Percentiles rank a stretch among this genome's conserved stretches.
Conservation (phyloP, 2,329 filamentous ascomycete species). For the Colletotrichum magnum region DNA sequence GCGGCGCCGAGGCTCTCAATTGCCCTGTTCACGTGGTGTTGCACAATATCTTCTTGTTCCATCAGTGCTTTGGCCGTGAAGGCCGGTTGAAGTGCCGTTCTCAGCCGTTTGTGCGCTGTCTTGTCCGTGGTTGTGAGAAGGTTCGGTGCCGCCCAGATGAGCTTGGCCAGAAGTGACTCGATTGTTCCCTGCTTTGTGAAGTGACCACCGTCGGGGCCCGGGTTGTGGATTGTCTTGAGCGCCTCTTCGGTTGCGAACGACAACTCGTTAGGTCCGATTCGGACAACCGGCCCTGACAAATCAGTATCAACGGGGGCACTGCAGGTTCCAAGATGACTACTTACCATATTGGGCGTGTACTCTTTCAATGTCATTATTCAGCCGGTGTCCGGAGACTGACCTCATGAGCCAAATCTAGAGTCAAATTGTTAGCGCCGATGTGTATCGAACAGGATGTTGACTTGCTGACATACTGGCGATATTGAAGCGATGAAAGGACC, state of each 20-base stretch:
- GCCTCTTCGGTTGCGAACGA: constrained; percentile 27
- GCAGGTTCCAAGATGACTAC: neutral
- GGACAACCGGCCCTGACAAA: constrained; percentile 9
- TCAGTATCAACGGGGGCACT: neutral
- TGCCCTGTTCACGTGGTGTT: constrained; percentile 4
- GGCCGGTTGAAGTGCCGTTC: constrained; percentile 16
- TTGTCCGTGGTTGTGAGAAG: constrained; percentile 4
- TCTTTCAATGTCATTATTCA: constrained; percentile 29
- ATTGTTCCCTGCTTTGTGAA: constrained; percentile 29
- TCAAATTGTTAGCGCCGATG: neutral
- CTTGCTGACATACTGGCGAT: neutral
- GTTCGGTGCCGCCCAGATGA: constrained; percentile 30
- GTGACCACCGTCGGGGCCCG: constrained; percentile 3
- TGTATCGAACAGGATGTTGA: neutral
- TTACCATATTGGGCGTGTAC: constrained; percentile 24
- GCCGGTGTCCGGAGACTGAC: constrained; percentile 13
- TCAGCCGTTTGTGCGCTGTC: constrained; percentile 20
- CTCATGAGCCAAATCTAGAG: constrained; percentile 25
- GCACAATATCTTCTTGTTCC: constrained; percentile 30
- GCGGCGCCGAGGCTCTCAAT: neutral
- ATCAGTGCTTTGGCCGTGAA: constrained; percentile 31
- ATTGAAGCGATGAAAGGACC: constrained; percentile 17
- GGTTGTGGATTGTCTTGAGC: constrained; percentile 25
- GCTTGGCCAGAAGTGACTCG: constrained; percentile 8
- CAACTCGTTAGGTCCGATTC: constrained; percentile 22